Conservation (phyloP, 1,284 basidiomycete species). For the Tilletia indica region DNA sequence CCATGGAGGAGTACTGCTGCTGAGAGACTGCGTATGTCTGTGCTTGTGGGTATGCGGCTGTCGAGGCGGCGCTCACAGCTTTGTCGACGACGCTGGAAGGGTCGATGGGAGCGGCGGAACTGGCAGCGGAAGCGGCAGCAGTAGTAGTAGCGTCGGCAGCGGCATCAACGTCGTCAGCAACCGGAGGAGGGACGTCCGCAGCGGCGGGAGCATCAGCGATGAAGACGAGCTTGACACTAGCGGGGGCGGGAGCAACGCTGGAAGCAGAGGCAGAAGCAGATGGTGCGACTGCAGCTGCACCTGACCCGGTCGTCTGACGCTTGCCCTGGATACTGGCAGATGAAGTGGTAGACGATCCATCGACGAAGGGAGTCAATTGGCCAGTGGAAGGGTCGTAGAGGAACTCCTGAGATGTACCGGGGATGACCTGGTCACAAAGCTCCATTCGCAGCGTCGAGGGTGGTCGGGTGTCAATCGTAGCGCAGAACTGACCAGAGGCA, state of each 20-base stretch:
- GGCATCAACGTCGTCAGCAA: not conserved
- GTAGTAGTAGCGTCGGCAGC: not conserved
- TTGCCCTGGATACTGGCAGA: slow-evolving; percentile 12
- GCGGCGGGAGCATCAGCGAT: slow-evolving; percentile 7
- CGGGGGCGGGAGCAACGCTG: not conserved
- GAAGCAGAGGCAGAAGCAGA: not conserved
- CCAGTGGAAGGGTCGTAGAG: slow-evolving; percentile 14
- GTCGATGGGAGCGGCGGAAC: not conserved
- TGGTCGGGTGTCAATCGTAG: slow-evolving; percentile 9
- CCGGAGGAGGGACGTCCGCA: not conserved
- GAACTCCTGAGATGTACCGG: slow-evolving; percentile 4
- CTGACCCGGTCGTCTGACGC: not conserved
- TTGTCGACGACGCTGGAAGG: not conserved
- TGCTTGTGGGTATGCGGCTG: no score
- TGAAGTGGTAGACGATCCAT: not conserved
- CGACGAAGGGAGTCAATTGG: slow-evolving; percentile 5
- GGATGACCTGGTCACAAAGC: slow-evolving; percentile 3
- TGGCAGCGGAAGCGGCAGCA: not conserved
- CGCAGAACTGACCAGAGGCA: slow-evolving; percentile 1
- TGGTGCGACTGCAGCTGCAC: not conserved
- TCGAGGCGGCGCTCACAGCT: no score
- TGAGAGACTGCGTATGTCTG: no score
- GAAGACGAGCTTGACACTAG: slow-evolving; percentile 19
- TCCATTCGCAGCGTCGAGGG: slow-evolving; percentile 18
- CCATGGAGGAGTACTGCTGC: no score